These are phyloP conservation scores for Monosporascus sp. DNA, from an alignment of 2,329 filamentous ascomycete genomes.

Conservation along the genomic window DNA sequence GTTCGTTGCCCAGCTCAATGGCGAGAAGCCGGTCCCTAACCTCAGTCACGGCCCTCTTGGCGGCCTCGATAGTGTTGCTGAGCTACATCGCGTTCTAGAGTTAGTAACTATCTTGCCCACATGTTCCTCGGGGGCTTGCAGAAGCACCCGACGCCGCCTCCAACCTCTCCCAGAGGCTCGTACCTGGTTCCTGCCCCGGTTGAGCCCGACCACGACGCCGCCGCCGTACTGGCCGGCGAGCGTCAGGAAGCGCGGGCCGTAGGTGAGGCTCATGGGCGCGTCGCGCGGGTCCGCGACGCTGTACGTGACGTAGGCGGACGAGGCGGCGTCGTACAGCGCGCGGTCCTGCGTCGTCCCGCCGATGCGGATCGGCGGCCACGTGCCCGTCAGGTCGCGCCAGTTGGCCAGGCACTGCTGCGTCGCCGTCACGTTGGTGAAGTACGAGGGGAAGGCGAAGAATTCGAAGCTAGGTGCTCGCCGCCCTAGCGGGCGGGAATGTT, in stretches of 20 bases:
- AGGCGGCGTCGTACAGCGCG: conserved; percentile 43
- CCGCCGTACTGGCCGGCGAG: conserved; percentile 45
- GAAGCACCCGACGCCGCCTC: no score
- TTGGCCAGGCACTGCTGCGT: conserved; percentile 48
- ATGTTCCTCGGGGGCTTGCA: no score
- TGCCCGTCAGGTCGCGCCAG: conserved; percentile 42
- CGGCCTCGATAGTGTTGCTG: conserved; percentile 49
- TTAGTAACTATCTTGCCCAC: no score
- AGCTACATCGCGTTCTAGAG: conserved; percentile 16
- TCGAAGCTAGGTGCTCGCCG: conserved; percentile 35
- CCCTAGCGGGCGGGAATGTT: no score
- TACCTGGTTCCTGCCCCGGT: conserved; percentile 44
- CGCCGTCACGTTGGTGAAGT: conserved; percentile 46
- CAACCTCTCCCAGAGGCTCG: no score
- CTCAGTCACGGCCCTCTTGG: conserved; percentile 35
- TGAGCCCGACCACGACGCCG: conserved; percentile 47
- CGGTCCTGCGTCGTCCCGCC: conserved; percentile 56
- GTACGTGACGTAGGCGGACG: conserved; percentile 43
- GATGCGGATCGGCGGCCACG: conserved; percentile 49
- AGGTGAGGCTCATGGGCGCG: conserved; percentile 45
- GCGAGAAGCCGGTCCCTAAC: conserved; percentile 43
- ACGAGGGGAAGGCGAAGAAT: conserved; percentile 52
- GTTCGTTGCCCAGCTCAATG: conserved; percentile 54
- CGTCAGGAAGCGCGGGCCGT: conserved; percentile 46
- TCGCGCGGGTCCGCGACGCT: conserved; percentile 40